A percentile compares a stretch with the other conserved stretches of the same genome.
Evolutionary conservation across 2,329 filamentous ascomycete genomes (phyloP).

Genomic region (Malbranchea cinnamomea): DNA sequence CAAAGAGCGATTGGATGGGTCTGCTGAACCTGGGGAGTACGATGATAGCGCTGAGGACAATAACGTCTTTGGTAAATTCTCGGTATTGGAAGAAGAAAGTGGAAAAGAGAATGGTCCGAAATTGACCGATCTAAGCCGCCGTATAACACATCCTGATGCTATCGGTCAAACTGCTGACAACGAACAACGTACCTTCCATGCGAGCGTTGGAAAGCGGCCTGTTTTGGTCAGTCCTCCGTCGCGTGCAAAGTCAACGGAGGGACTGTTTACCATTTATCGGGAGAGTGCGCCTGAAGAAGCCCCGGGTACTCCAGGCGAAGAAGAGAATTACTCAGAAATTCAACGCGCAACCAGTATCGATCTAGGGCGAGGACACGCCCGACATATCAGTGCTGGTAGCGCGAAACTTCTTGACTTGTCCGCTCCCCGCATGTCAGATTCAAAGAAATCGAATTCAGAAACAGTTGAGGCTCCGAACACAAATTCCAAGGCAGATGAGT

Average conservation of each 20-base stretch:
- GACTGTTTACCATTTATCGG: slow-evolving; percentile 39
- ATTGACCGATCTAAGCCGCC: slow-evolving; percentile 37
- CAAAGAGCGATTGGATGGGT: slow-evolving; percentile 35
- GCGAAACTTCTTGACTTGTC: slow-evolving; percentile 55
- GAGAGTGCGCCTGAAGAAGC: slow-evolving; percentile 21
- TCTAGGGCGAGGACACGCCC: slow-evolving; percentile 48
- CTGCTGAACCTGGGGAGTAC: slow-evolving; percentile 33
- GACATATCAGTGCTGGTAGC: slow-evolving; percentile 64
- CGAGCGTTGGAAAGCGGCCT: slow-evolving; percentile 40
- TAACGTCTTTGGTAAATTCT: slow-evolving; percentile 42
- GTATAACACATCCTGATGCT: slow-evolving; percentile 13
- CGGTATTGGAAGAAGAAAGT: slow-evolving; percentile 28
- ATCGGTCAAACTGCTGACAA: slow-evolving; percentile 8
- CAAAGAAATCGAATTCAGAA: slow-evolving; percentile 15
- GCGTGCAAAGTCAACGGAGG: slow-evolving; percentile 47
- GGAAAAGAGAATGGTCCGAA: slow-evolving; percentile 3
- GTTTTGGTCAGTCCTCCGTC: slow-evolving; percentile 48
- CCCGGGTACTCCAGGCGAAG: slow-evolving; percentile 20
- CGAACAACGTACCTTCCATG: slow-evolving; percentile 33
- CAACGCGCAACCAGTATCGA: slow-evolving; percentile 59
- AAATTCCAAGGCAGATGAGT: too few species aligned
- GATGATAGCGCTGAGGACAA: slow-evolving; percentile 47
- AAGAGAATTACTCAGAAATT: slow-evolving; percentile 23
- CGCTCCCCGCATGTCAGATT: slow-evolving; percentile 41
- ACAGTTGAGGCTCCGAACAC: too few species aligned